A percentile compares a stretch with the other conserved stretches of the same genome.
Evolutionary conservation across 2,329 filamentous ascomycete species (phyloP).

Genomic region (Xylariales sp.): DNA sequence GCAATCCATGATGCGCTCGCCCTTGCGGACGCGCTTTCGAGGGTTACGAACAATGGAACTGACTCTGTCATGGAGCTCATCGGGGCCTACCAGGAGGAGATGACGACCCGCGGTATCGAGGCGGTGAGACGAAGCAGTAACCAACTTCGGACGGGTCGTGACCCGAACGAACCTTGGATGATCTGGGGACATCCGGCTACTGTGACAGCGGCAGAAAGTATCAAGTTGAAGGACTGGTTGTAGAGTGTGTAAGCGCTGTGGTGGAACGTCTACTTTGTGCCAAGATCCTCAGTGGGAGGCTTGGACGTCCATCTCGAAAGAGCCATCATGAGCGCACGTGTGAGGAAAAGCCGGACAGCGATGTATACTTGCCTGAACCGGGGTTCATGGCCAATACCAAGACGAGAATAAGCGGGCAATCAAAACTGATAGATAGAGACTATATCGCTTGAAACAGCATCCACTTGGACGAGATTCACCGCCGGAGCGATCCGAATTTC

Average conservation of each 20-base stretch:
- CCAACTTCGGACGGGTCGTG: not conserved
- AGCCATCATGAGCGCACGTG: too few species aligned
- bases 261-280: too few species aligned
- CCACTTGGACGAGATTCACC: slow-evolving; percentile 49
- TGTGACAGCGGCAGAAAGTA: not conserved
- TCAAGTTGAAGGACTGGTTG: slow-evolving; percentile 1
- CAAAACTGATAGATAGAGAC: slow-evolving; percentile 47
- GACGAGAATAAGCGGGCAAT: slow-evolving; percentile 59
- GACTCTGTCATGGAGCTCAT: not conserved
- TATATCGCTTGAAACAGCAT: slow-evolving; percentile 49
- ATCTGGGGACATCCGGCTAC: slow-evolving; percentile 2
- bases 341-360: too few species aligned
- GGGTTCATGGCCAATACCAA: slow-evolving; percentile 31
- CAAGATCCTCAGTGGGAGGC: too few species aligned
- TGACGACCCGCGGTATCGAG: not conserved
- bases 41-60: not conserved
- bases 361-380: slow-evolving; percentile 25
- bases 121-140: not conserved
- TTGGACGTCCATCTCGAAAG: too few species aligned
- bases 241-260: not conserved
- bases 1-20: slow-evolving; percentile 35
- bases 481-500: slow-evolving; percentile 50
- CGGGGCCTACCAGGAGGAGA: not conserved
- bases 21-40: slow-evolving; percentile 9
- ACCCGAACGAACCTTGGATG: not conserved